Conservation (phyloP, 2,329 filamentous ascomycete genomes). For the Hymenoscyphus repandus region DNA sequence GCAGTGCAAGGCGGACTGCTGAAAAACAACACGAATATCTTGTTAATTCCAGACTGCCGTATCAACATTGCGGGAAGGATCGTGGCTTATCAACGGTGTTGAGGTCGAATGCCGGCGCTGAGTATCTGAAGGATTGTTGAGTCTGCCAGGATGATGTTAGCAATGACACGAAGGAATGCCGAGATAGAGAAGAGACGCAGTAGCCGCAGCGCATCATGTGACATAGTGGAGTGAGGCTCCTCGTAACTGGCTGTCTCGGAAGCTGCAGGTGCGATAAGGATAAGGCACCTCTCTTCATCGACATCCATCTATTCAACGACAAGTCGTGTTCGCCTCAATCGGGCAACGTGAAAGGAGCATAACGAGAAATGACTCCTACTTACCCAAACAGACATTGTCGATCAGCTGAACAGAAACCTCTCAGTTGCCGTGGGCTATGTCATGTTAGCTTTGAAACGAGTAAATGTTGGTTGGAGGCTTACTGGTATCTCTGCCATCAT, state of each 20-base stretch:
- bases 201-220: background rate
- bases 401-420: background rate
- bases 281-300: background rate
- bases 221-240: background rate
- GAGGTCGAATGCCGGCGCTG: too few species aligned
- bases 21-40: background rate
- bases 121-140: background rate
- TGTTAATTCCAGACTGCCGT: background rate
- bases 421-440: background rate
- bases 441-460: background rate
- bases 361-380: background rate
- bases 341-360: background rate
- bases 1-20: constrained; percentile 5
- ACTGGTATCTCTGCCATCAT: constrained; percentile 2
- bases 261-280: background rate
- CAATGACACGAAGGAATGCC: background rate
- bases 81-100: constrained; percentile 1
- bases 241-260: background rate
- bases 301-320: background rate
- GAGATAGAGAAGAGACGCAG: background rate
- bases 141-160: constrained; percentile 1
- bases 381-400: background rate
- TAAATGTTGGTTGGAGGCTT: constrained; percentile 1
- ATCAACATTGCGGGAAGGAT: background rate
- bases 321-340: background rate